Evolutionary conservation across 305 asterid genomes (phyloP).

Genomic region (Caryopteris hybrid): DNA sequence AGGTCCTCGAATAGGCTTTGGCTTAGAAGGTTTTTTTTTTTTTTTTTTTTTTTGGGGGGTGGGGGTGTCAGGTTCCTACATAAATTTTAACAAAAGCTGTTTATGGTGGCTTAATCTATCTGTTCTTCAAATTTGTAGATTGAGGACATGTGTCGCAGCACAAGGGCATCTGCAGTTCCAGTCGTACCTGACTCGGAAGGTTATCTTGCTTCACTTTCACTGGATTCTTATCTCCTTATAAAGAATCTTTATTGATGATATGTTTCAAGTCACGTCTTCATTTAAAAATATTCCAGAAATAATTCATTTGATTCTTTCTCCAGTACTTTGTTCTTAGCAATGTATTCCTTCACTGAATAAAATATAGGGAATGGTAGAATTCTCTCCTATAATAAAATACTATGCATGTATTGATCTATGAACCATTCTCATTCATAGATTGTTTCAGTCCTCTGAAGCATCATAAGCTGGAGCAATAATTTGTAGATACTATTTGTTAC

Average conservation of each 20-base stretch:
- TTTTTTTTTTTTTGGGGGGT: not conserved
- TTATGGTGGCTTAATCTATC: conserved; percentile 17
- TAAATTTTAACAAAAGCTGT: no score
- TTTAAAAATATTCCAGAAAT: not conserved
- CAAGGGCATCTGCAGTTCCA: conserved; percentile 87
- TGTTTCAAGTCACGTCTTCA: not conserved
- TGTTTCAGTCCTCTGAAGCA: conserved; percentile 1
- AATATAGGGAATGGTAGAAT: not conserved
- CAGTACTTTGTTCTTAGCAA: not conserved
- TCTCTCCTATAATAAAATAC: not conserved
- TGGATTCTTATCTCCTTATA: conserved; percentile 4
- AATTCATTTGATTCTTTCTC: not conserved
- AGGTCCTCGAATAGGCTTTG: not conserved
- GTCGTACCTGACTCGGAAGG: conserved; percentile 98
- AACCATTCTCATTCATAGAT: not conserved
- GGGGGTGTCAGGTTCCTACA: no score
- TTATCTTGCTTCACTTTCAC: conserved; percentile 22
- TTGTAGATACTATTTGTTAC: not conserved
- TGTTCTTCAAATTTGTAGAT: conserved; percentile 49
- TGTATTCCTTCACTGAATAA: not conserved
- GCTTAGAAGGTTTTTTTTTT: not conserved
- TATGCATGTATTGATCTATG: conserved; percentile 1
- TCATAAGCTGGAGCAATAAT: conserved; percentile 10
- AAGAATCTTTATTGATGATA: not conserved
- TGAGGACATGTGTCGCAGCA: conserved; percentile 80